Percentiles rank a stretch among this genome's conserved stretches.
These are phyloP conservation scores for Globisporangium alternatum DNA, from an alignment of 352 stramenopile species.

Conservation along the genomic window DNA sequence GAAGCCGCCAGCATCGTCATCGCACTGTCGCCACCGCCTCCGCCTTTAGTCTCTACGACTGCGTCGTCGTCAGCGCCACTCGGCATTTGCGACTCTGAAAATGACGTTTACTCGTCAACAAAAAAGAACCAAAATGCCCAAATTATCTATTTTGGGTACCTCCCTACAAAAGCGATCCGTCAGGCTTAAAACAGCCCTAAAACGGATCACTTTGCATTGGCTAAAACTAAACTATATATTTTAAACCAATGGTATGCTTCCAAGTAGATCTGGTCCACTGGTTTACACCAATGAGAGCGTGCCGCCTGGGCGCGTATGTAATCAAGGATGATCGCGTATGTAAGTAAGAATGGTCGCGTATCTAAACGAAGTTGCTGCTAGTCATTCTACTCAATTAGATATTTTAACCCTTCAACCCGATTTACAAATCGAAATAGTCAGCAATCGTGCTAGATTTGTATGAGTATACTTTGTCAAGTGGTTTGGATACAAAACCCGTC, in stretches of 20 bases:
- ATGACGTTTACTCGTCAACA: conserved; percentile 10
- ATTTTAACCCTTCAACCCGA: neutral
- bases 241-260: neutral
- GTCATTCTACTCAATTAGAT: too few species aligned
- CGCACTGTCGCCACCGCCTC: neutral
- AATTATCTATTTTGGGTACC: neutral
- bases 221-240: neutral
- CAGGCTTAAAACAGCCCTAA: too few species aligned
- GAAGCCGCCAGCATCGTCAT: conserved; percentile 2
- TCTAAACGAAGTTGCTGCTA: too few species aligned
- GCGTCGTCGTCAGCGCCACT: neutral
- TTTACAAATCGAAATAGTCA: neutral
- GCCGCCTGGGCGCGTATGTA: neutral
- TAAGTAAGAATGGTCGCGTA: too few species aligned
- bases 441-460: neutral
- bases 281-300: conserved; percentile 1
- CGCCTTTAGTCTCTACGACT: neutral
- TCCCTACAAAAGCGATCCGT: too few species aligned
- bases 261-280: neutral
- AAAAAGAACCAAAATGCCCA: conserved; percentile 1
- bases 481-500: too few species aligned
- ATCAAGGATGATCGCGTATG: too few species aligned
- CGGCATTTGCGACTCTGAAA: conserved; percentile 11
- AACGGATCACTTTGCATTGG: neutral
- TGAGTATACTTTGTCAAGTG: too few species aligned